Evolutionary conservation across 352 stramenopile species (phyloP), one percentile per base, ranked within the genome.

Genomic region (Lagenidium sp.): DNA sequence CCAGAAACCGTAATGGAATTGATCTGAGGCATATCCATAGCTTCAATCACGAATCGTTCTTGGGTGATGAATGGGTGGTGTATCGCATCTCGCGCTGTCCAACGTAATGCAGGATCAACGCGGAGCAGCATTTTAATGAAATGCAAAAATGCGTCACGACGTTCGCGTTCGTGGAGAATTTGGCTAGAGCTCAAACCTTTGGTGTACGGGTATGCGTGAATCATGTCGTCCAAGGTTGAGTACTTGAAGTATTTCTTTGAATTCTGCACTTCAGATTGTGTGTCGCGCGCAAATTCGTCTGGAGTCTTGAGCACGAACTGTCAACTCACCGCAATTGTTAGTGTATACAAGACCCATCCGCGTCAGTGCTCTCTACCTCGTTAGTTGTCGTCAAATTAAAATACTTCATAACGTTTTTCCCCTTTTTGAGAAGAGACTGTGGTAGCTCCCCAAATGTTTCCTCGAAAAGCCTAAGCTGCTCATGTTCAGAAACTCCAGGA

Each of bases 381-480:
- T n/a, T n/a, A n/a, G n/a, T n/a, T n/a, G n/a, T n/a, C n/a, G n/a
- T n/a, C n/a, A 76, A 45, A 15, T 79, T 68, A 50, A 65, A 79
- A 28, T 66, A 79, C 46, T 68, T 69, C 41, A 60, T 50, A 20
- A 75, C 57, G 36, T 79, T 67, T 16, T 53, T 26, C 2, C 66
- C 66, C 36, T 47, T 43, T 19, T 50, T 41, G 4, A 79, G 49
- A 39, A 79, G 36, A 20, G 62, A 30, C 21, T 60, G 54, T 1
- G 66, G 66, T 2, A 72, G 47, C 19, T 49, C 36, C 29, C 94
- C 94, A 20, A 97, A 57, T 24, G 82, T 61, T 23, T 67, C 54
- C 34, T 96, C 81, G 55, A 98, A 95, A 36, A 95, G 82, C 47
- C 82, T 72, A 55, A 98, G 92, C 57, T 98, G 94, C 66, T 98